Percentiles rank a stretch among this genome's conserved stretches.
Evolutionary conservation across 1,284 basidiomycete species (phyloP).

Genomic region (Apiotrichum sp.): DNA sequence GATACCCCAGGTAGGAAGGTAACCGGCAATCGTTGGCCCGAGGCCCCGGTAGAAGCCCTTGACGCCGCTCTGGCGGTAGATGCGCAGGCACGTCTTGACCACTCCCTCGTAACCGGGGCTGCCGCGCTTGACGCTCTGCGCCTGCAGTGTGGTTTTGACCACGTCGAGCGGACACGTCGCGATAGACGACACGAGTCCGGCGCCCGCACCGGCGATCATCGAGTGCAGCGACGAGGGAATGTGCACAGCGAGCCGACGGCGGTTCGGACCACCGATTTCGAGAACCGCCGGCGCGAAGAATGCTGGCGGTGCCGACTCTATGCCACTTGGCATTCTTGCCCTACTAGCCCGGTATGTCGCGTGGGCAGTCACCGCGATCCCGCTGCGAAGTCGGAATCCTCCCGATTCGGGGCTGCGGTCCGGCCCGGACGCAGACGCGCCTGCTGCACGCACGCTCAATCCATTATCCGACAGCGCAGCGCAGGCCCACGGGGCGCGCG

Average conservation of each 20-base stretch:
- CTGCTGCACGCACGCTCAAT: too few relatives aligned
- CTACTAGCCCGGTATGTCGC: not conserved
- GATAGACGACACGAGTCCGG: slow-evolving; percentile 82
- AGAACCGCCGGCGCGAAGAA: not conserved
- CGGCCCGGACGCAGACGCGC: too few relatives aligned
- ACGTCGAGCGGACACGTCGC: slow-evolving; percentile 97
- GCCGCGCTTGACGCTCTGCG: slow-evolving; percentile 65
- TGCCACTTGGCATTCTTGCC: not conserved
- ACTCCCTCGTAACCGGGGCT: slow-evolving; percentile 70
- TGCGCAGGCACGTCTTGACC: slow-evolving; percentile 64
- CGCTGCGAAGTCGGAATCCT: not conserved
- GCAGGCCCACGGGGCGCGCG: slow-evolving; percentile 2
- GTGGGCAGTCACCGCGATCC: not conserved
- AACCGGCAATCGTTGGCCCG: slow-evolving; percentile 89
- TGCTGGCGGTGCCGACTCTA: not conserved
- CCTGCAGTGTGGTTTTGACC: slow-evolving; percentile 93
- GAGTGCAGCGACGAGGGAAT: slow-evolving; percentile 43
- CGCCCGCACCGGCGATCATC: slow-evolving; percentile 53
- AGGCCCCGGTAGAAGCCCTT: slow-evolving; percentile 86
- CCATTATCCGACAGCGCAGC: not conserved
- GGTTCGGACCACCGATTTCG: not conserved
- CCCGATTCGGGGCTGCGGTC: not conserved
- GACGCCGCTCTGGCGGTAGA: slow-evolving; percentile 68
- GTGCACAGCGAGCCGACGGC: slow-evolving; percentile 1
- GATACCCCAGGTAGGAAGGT: slow-evolving; percentile 95